A percentile compares a stretch with the other conserved stretches of the same genome.
Evolutionary conservation across 2,329 filamentous ascomycete species (phyloP).

Genomic region (Incumbomyces delicatus): DNA sequence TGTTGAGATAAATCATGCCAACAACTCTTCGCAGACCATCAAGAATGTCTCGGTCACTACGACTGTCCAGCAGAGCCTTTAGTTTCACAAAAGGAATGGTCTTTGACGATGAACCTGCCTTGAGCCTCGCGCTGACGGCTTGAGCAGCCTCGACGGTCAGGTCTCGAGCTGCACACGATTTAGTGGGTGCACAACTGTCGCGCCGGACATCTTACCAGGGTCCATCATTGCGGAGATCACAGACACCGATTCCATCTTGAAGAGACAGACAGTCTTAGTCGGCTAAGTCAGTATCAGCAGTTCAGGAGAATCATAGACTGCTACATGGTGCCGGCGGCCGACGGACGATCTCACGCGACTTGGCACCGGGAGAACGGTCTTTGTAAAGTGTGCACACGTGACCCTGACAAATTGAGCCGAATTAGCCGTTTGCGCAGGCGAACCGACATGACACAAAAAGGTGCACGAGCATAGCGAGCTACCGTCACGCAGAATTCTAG

Average conservation of each 20-base stretch:
- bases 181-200: no score
- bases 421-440: no score
- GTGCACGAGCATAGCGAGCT: no score
- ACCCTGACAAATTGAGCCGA: no score
- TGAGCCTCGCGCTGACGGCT: slow-evolving; percentile 57
- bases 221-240: slow-evolving; percentile 90
- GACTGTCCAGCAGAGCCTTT: slow-evolving; percentile 88
- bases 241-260: slow-evolving; percentile 84
- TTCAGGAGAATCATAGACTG: no score
- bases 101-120: slow-evolving; percentile 50
- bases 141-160: slow-evolving; percentile 95
- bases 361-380: no score
- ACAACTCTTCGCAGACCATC: slow-evolving; percentile 85
- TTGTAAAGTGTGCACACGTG: no score
- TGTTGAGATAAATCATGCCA: slow-evolving; percentile 87
- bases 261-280: neutral
- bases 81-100: slow-evolving; percentile 71
- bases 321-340: no score
- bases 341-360: no score
- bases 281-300: no score
- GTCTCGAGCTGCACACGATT: slow-evolving; percentile 61
- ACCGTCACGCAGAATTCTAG: no score
- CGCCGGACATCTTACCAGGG: slow-evolving; percentile 51
- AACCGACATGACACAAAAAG: no score
- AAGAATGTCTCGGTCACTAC: slow-evolving; percentile 83